Base-by-base conservation (phyloP, 2,329 filamentous ascomycete genomes). In the Juglanconis juglandina region DNA sequence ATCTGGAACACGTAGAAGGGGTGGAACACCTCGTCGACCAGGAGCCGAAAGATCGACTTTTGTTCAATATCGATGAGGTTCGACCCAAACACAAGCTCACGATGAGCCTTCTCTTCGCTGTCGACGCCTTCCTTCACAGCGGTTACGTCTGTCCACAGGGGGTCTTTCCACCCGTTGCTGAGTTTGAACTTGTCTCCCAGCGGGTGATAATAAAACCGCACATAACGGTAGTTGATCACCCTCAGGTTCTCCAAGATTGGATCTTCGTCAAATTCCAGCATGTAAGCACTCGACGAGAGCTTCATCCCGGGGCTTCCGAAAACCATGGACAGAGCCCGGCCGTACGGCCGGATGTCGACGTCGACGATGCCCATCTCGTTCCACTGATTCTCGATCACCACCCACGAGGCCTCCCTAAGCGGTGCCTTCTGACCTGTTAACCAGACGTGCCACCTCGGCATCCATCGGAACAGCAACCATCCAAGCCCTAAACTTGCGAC, bases 1-100 rank as follows among this genome's bases (percentile, higher is more conserved):
- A 98, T 88, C 75, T 99, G 95, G 71, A 99, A 99, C 59, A 99
- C 89, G 72, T 99, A 99, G 73, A 99, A 99, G 0, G 95, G 96
- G 71, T 99, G 95, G 69, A 99, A 92, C 24, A 91, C 92, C 78
- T 99, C 95, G 67, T 99, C 94, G 24, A 96, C 81, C 13, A 99
- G 81, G 52, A 99, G 84, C 69, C 96, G 91, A 1, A 86, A 82
- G 14, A 89, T 83, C 1, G 90, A 87, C 76, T 97, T 99, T 70
- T 97, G 88, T 68, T 96, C 87, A 66, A 99, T 96, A 64, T 97
- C 91, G 66, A 99, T 96, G 60, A 92, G 75, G 68, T 99, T 99
- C 59, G 82, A 83, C 42, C 94, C 94, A 74, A 99, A 99, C 5
- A 98, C 90, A 47, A 87, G 83, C 68, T 95, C 90, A 56, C 96